A percentile compares a stretch with the other conserved stretches of the same genome.
Conservation (phyloP, 2,329 filamentous ascomycete genomes). For the Chaetothyriales sp. region DNA sequence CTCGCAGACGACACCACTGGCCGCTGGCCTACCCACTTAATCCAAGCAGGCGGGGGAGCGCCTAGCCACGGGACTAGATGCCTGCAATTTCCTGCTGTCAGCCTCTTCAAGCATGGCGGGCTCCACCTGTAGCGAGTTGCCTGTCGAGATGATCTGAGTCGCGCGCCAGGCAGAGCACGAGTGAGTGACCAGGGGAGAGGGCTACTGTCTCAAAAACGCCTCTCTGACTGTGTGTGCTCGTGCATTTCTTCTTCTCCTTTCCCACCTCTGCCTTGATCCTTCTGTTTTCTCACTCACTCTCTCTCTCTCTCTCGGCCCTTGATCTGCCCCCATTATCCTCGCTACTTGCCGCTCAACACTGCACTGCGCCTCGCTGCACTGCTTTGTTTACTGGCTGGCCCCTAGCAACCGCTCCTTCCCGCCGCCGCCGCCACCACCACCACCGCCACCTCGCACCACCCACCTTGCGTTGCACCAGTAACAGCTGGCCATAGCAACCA, state of each 20-base stretch:
- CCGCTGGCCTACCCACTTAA: too few relatives aligned
- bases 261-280: conserved; percentile 16
- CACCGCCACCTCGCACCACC: too few relatives aligned
- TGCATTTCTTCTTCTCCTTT: conserved; percentile 16
- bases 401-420: conserved; percentile 1
- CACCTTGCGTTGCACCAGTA: not conserved
- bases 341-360: not conserved
- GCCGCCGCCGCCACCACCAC: too few relatives aligned
- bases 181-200: not conserved
- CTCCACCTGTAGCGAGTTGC: not conserved
- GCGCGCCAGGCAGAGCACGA: not conserved
- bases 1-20: too few relatives aligned
- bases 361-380: conserved; percentile 4
- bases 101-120: not conserved
- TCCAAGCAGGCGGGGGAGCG: too few relatives aligned
- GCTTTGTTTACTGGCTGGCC: conserved; percentile 10
- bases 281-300: conserved; percentile 14
- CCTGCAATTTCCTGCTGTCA: not conserved
- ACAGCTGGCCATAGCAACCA: not conserved
- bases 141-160: not conserved
- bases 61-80: not conserved
- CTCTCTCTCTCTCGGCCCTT: conserved; percentile 17
- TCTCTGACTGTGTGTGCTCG: conserved; percentile 19
- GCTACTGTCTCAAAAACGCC: conserved; percentile 17
- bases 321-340: conserved; percentile 8